phyloP scores from a whole-genome alignment of 129 eudicot species.

The Flaveria bidentis region DNA sequence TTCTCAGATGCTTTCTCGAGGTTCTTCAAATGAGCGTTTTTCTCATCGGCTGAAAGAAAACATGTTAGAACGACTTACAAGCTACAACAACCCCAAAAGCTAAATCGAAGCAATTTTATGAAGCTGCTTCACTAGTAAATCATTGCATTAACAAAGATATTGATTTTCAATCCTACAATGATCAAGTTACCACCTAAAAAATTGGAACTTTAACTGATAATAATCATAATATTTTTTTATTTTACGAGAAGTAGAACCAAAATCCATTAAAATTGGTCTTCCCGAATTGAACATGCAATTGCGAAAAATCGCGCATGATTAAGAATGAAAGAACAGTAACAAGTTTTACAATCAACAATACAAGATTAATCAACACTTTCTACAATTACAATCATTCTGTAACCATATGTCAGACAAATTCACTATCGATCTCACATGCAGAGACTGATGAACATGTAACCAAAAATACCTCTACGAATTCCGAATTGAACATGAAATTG shows the following conservation, averaged over 20 bases:
- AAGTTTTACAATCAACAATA: neutral
- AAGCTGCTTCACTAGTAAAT: neutral
- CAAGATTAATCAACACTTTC: neutral
- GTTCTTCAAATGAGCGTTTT: slow-evolving; percentile 59
- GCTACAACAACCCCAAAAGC: neutral
- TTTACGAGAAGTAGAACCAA: too few species aligned
- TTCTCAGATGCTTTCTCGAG: slow-evolving; percentile 67
- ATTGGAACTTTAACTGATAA: too few species aligned
- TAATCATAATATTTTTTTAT: too few species aligned
- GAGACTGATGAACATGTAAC: neutral
- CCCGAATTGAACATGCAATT: too few species aligned
- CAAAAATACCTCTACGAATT: neutral
- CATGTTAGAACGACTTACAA: neutral
- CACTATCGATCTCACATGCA: neutral
- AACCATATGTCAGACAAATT: neutral
- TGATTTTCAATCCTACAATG: neutral
- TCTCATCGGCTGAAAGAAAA: slow-evolving; percentile 53
- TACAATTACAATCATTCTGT: neutral
- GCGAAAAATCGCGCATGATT: too few species aligned
- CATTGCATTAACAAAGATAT: neutral
- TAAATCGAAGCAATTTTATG: neutral
- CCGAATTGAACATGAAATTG: slow-evolving; percentile 3
- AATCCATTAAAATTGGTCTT: too few species aligned
- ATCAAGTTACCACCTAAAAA: too few species aligned
- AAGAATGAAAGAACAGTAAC: too few species aligned